Evolutionary conservation across 108 stramenopile genomes (phyloP).

Genomic region (Nitzschia putrida): DNA sequence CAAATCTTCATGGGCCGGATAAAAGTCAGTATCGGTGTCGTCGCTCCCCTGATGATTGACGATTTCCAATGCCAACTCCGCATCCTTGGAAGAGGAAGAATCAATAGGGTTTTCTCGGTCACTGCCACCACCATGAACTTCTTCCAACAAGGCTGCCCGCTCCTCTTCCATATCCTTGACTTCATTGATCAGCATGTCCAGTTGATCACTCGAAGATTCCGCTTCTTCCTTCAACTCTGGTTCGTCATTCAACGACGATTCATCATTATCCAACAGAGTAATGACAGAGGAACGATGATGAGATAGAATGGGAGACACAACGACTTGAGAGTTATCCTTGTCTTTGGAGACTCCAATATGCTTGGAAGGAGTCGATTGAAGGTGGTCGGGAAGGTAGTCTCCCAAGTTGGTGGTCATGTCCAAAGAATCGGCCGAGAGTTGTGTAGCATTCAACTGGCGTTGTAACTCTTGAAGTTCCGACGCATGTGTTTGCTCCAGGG

Average conservation of each 20-base stretch:
- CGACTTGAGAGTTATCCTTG: not conserved
- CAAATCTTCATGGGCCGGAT: not conserved
- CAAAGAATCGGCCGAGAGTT: not conserved
- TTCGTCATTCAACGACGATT: not conserved
- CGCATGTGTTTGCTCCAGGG: not conserved
- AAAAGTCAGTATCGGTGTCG: not conserved
- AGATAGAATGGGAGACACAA: not conserved
- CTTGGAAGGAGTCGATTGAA: not conserved
- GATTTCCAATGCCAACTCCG: not conserved
- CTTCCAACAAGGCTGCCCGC: conserved; percentile 25
- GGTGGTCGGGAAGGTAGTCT: not conserved
- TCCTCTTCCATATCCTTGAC: conserved; percentile 34
- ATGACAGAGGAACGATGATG: not conserved
- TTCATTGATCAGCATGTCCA: conserved; percentile 27
- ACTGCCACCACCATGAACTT: conserved; percentile 8
- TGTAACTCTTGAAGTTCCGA: conserved; percentile 10
- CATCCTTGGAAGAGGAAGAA: not conserved
- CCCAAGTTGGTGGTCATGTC: not conserved
- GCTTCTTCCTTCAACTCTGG: not conserved
- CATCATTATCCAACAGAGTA: not conserved
- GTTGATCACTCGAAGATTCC: not conserved
- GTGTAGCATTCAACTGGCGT: conserved; percentile 15
- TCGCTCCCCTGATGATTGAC: not conserved
- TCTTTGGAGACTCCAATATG: not conserved
- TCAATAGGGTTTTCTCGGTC: not conserved